phyloP scores from a whole-genome alignment of 345 rosid genomes.

The Kandelia obovata region DNA sequence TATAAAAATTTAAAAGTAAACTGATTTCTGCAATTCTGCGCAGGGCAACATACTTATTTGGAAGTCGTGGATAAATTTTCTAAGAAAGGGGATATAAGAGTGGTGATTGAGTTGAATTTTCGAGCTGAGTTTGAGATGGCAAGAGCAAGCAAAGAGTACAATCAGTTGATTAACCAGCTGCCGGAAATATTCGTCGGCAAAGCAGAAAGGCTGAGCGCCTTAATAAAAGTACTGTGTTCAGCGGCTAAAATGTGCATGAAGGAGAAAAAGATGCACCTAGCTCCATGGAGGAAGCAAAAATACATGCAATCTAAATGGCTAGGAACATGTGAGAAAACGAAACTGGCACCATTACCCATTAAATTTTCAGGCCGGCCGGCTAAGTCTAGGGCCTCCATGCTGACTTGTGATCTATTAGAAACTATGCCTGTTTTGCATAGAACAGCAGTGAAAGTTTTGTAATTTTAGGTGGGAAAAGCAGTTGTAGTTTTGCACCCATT shows the following conservation, averaged over 20 bases:
- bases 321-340: conserved; percentile 41
- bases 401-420: conserved; percentile 53
- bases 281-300: conserved; percentile 87
- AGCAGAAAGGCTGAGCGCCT: conserved; percentile 55
- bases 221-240: conserved; percentile 64
- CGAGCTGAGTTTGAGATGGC: conserved; percentile 81
- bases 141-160: conserved; percentile 64
- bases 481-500: too few relatives aligned
- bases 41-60: conserved; percentile 64
- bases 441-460: conserved; percentile 52
- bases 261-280: conserved; percentile 82
- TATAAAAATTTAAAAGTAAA: not conserved
- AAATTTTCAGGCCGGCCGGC: conserved; percentile 27
- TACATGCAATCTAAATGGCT: conserved; percentile 93
- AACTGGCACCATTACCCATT: conserved; percentile 20
- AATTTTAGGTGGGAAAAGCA: conserved; percentile 11
- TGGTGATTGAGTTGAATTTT: conserved; percentile 68
- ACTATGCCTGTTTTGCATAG: conserved; percentile 36
- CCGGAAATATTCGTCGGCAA: conserved; percentile 77
- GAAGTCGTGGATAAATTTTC: conserved; percentile 58
- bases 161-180: conserved; percentile 34
- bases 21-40: not conserved
- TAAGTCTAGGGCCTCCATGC: conserved; percentile 65
- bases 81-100: conserved; percentile 48
- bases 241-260: conserved; percentile 73